These are phyloP conservation scores for Pyrenochaeta sp. DNA, from an alignment of 2,329 filamentous ascomycete species.

Conservation along the genomic window DNA sequence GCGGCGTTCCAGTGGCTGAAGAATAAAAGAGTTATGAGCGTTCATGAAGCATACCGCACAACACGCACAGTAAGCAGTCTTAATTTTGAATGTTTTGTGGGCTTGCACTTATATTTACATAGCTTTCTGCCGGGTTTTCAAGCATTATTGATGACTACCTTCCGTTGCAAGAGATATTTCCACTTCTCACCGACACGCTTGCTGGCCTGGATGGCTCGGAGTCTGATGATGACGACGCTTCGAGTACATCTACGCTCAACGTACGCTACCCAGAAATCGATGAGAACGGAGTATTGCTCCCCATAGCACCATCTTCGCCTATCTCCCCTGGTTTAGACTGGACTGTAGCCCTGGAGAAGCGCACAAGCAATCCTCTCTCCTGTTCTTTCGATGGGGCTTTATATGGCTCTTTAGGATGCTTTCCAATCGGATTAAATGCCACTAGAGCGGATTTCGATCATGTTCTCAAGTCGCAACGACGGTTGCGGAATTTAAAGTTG, in stretches of 20 bases:
- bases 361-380: slow-evolving; percentile 41
- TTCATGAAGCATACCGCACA: slow-evolving; percentile 46
- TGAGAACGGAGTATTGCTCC: slow-evolving; percentile 36
- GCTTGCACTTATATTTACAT: slow-evolving; percentile 1
- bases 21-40: slow-evolving; percentile 44
- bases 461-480: slow-evolving; percentile 43
- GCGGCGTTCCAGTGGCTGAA: slow-evolving; percentile 52
- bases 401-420: slow-evolving; percentile 44
- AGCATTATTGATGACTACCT: slow-evolving; percentile 44
- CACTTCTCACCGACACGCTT: slow-evolving; percentile 33
- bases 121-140: slow-evolving; percentile 42
- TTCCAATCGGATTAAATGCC: slow-evolving; percentile 46
- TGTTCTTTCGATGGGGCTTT: slow-evolving; percentile 38
- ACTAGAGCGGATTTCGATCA: slow-evolving; percentile 43
- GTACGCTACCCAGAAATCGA: slow-evolving; percentile 46
- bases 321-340: slow-evolving; percentile 36
- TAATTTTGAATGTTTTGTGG: neutral
- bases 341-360: slow-evolving; percentile 35
- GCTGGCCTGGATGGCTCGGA: slow-evolving; percentile 36
- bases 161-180: slow-evolving; percentile 39
- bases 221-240: slow-evolving; percentile 31
- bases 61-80: slow-evolving; percentile 36
- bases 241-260: slow-evolving; percentile 41
- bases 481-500: slow-evolving; percentile 40
- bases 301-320: slow-evolving; percentile 26